Percentiles rank a stretch among this genome's conserved stretches.
phyloP scores from a whole-genome alignment of 352 stramenopile species.

The Phytophthora niederhauseri region DNA sequence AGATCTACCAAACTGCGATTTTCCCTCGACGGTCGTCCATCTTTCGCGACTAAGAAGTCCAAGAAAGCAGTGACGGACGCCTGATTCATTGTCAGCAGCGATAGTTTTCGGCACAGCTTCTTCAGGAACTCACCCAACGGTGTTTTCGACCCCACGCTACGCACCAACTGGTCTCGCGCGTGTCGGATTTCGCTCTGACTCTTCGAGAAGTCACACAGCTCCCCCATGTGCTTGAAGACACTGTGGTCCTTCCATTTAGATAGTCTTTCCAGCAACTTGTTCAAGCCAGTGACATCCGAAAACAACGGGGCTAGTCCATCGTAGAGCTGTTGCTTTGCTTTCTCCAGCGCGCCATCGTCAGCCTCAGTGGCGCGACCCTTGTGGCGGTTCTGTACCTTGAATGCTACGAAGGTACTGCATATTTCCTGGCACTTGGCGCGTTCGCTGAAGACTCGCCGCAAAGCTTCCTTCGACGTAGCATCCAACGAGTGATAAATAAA shows the following conservation, averaged over 20 bases:
- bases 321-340: conserved; percentile 42
- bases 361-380: conserved; percentile 20
- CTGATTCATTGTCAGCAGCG: conserved; percentile 71
- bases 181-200: conserved; percentile 53
- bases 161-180: conserved; percentile 73
- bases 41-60: conserved; percentile 44
- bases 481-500: conserved; percentile 81
- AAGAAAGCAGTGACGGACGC: conserved; percentile 42
- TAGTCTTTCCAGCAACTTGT: conserved; percentile 68
- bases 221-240: conserved; percentile 75
- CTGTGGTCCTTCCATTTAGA: conserved; percentile 78
- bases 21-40: conserved; percentile 37
- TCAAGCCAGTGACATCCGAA: conserved; percentile 56
- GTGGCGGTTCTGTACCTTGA: conserved; percentile 54
- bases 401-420: conserved; percentile 46
- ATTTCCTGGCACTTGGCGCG: conserved; percentile 52
- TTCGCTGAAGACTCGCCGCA: conserved; percentile 73
- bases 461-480: conserved; percentile 63
- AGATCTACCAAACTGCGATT: conserved; percentile 66
- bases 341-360: conserved; percentile 25
- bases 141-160: conserved; percentile 80
- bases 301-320: conserved; percentile 58
- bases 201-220: conserved; percentile 61
- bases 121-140: conserved; percentile 80
- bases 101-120: conserved; percentile 82